These are phyloP conservation scores for Gossypium aridum DNA, from an alignment of 441 rosid genomes.

Conservation along the genomic window DNA sequence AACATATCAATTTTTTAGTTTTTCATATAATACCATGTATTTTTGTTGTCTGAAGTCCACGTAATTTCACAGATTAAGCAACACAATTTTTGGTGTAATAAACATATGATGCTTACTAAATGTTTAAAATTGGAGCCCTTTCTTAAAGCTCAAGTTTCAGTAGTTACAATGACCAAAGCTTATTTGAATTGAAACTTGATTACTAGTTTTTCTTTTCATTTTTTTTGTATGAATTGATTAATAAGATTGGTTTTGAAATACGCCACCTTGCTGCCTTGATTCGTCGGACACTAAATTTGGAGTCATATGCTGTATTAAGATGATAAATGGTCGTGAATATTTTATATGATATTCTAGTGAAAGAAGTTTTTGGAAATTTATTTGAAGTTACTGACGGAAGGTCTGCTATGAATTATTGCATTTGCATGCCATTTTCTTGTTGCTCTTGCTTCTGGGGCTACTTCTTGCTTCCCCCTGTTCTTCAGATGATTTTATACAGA, in stretches of 20 bases:
- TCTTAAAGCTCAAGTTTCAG: background rate
- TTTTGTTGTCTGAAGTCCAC: background rate
- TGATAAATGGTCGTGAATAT: background rate
- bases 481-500: background rate
- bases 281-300: background rate
- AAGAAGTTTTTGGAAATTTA: background rate
- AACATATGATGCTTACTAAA: background rate
- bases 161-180: background rate
- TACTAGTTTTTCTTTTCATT: background rate
- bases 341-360: background rate
- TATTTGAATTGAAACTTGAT: background rate
- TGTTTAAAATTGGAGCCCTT: background rate
- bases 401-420: background rate
- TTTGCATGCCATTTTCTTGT: slow-evolving; percentile 4
- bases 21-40: background rate
- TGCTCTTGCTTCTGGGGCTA: background rate
- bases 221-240: background rate
- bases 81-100: background rate
- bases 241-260: background rate
- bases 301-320: background rate
- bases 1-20: background rate
- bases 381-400: background rate
- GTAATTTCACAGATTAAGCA: background rate
- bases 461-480: background rate
- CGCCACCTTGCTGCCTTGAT: background rate